These are phyloP conservation scores for Lactarius sp. DNA, from an alignment of 768 basidiomycete genomes.

Conservation along the genomic window DNA sequence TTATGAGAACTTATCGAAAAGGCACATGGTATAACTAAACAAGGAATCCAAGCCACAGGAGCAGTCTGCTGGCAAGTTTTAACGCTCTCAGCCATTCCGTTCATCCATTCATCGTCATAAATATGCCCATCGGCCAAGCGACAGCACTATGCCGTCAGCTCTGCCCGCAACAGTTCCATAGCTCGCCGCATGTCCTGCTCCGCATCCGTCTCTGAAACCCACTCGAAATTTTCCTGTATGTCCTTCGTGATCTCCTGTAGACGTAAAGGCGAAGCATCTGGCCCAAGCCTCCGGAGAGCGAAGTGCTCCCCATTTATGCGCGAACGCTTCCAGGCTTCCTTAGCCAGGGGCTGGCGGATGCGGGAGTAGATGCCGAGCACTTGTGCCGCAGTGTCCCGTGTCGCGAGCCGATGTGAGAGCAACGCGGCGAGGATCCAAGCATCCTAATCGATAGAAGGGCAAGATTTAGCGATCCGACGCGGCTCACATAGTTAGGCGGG, in stretches of 20 bases:
- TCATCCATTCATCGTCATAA: neutral
- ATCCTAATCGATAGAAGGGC: conserved; percentile 33
- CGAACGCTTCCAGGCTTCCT: conserved; percentile 28
- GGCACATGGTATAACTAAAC: neutral
- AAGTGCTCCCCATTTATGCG: conserved; percentile 31
- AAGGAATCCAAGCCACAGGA: neutral
- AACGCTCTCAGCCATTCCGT: too few species aligned
- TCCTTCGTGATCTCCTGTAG: neutral
- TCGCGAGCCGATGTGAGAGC: conserved; percentile 41
- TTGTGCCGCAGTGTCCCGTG: conserved; percentile 23
- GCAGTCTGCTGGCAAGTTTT: neutral
- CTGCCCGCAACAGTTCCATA: neutral
- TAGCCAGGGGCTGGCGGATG: conserved; percentile 32
- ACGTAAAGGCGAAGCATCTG: neutral
- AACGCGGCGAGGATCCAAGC: conserved; percentile 36
- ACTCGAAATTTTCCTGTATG: conserved; percentile 18
- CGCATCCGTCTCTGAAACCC: conserved; percentile 15
- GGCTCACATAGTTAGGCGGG: neutral
- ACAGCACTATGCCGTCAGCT: neutral
- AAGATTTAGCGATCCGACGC: neutral
- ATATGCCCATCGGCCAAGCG: neutral
- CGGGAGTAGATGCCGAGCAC: conserved; percentile 33
- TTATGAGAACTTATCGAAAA: neutral
- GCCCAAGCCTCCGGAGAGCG: conserved; percentile 22
- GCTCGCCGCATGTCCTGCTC: conserved; percentile 1